These are phyloP conservation scores for Cladosporium halotolerans DNA, from an alignment of 2,329 filamentous ascomycete species.

Conservation along the genomic window DNA sequence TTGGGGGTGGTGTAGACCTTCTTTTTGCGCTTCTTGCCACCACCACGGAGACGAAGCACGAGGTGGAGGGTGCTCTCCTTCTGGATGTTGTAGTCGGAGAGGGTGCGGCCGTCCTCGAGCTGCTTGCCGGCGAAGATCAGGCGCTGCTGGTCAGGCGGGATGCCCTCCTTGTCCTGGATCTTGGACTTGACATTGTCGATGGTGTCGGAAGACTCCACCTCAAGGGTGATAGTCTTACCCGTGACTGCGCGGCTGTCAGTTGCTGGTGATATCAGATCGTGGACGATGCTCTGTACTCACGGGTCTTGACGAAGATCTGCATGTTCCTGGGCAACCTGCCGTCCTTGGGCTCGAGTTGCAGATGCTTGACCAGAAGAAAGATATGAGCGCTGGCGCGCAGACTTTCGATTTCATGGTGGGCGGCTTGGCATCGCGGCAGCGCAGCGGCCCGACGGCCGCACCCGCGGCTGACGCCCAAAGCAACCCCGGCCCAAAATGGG, in stretches of 20 bases:
- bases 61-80: slow-evolving; percentile 99
- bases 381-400: neutral
- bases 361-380: slow-evolving; percentile 8
- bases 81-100: slow-evolving; percentile 99
- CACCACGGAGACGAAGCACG: slow-evolving; percentile 95
- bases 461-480: too few relatives aligned
- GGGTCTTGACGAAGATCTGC: slow-evolving; percentile 98
- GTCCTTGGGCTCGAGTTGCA: slow-evolving; percentile 12
- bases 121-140: slow-evolving; percentile 99
- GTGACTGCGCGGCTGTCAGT: slow-evolving; percentile 50
- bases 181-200: slow-evolving; percentile 99
- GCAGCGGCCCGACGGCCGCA: neutral
- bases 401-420: neutral
- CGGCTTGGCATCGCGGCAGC: neutral
- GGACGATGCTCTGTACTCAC: slow-evolving; percentile 48
- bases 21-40: slow-evolving; percentile 99
- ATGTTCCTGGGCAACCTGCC: slow-evolving; percentile 37
- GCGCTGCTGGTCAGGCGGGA: slow-evolving; percentile 97
- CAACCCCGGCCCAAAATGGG: too few relatives aligned
- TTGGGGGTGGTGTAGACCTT: slow-evolving; percentile 99
- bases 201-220: slow-evolving; percentile 99
- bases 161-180: slow-evolving; percentile 96
- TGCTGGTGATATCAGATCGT: neutral
- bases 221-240: slow-evolving; percentile 99
- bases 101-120: slow-evolving; percentile 97